Percentiles rank a stretch among this genome's conserved stretches.
phyloP scores from a whole-genome alignment of 768 basidiomycete genomes.

The Psilocybe azurescens region DNA sequence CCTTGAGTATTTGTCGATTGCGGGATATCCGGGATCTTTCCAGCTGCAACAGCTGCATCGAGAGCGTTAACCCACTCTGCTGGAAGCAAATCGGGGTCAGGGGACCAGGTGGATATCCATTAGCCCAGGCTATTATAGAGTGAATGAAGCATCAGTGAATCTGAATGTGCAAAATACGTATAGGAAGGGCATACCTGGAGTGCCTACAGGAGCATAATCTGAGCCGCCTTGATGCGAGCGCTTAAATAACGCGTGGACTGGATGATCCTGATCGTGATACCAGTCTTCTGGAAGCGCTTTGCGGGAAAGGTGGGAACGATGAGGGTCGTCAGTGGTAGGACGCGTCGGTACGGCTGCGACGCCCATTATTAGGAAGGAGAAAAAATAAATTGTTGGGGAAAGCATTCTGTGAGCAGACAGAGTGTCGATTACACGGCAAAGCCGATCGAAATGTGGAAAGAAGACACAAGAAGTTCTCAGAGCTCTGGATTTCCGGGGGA shows the following conservation, averaged over 20 bases:
- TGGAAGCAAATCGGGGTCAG: slow-evolving; percentile 61
- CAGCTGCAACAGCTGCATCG: slow-evolving; percentile 64
- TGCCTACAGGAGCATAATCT: slow-evolving; percentile 60
- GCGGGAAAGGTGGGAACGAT: slow-evolving; percentile 33
- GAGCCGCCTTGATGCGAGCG: slow-evolving; percentile 56
- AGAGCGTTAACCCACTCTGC: slow-evolving; percentile 76
- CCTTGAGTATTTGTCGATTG: slow-evolving; percentile 42
- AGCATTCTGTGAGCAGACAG: slow-evolving; percentile 24
- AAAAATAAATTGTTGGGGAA: slow-evolving; percentile 26
- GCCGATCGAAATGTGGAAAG: background rate
- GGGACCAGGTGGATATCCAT: slow-evolving; percentile 59
- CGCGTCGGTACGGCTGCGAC: slow-evolving; percentile 27
- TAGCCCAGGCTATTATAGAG: slow-evolving; percentile 56
- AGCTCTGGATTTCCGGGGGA: background rate
- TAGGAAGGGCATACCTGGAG: slow-evolving; percentile 46
- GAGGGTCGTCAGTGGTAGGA: slow-evolving; percentile 30
- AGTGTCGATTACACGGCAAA: background rate
- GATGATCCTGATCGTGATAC: slow-evolving; percentile 68
- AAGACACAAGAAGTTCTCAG: too few species aligned
- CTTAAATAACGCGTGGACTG: slow-evolving; percentile 65
- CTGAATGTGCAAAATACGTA: too few species aligned
- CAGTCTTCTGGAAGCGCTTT: slow-evolving; percentile 48
- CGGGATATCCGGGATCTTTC: slow-evolving; percentile 76
- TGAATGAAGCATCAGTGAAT: background rate
- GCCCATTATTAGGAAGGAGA: slow-evolving; percentile 29